Evolutionary conservation across 2,329 filamentous ascomycete species (phyloP), one percentile per base, ranked within the genome.

Genomic region (Dryadomyces quercivorus): DNA sequence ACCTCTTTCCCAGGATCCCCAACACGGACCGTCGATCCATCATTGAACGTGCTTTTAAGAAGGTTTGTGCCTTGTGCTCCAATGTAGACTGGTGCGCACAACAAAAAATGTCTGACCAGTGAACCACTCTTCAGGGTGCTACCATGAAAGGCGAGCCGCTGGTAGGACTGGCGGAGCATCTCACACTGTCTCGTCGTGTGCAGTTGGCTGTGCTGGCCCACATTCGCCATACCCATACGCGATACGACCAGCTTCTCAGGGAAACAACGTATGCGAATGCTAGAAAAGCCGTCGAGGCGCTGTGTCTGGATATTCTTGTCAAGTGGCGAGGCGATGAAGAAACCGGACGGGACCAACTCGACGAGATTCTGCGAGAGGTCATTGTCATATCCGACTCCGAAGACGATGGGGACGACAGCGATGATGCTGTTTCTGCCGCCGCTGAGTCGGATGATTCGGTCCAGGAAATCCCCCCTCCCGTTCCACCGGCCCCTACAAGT

Each of bases 261-360:
- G 77, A 84, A 61, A 79, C 78, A 5, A 71, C 68, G 18, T 84
- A 79, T 72, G 68, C 72, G 51, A 80, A 79, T 62, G 80, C 81
- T 52, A 73, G 82, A 58, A 82, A 76, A 67, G 74, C 75, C 44
- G 80, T 84, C 47, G 79, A 84, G 61, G 67, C 73, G 36, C 69
- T 81, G 15, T 85, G 82, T 59, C 70, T 85, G 48, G 81, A 84
- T 60, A 72, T 81, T 53, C 76, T 85, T 65, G 77, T 84, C 72
- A 84, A 84, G 76, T 85, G 82, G 82, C 81, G 82, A 69, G 82
- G 82, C 54, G 82, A 85, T 61, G 82, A 85, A 65, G 82, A 85
- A 64, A 84, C 77, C 18, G 82, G 82, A 26, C 77, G 81, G 50
- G 81, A 85, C 61, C 79, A 84, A 64, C 72, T 85, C 16, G 81